These are phyloP conservation scores for Trichoderma brevicompactum DNA, from an alignment of 2,329 filamentous ascomycete genomes.

Conservation along the genomic window DNA sequence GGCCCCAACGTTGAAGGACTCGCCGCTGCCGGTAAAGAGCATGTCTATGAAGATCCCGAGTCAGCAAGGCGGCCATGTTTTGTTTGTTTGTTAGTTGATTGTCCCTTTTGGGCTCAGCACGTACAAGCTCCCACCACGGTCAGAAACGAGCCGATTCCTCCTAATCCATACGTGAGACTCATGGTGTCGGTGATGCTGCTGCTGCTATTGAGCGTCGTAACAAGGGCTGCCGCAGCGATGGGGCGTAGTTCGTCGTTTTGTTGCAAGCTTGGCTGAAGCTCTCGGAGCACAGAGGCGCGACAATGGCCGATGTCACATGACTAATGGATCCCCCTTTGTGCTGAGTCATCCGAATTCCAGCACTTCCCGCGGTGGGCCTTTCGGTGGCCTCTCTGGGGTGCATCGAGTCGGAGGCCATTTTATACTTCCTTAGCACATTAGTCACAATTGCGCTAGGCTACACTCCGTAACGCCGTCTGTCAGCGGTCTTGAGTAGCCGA, in stretches of 20 bases:
- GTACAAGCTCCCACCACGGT: conserved; percentile 78
- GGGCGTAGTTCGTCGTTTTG: conserved; percentile 21
- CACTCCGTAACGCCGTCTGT: not conserved
- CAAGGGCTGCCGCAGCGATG: conserved; percentile 31
- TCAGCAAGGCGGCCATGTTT: conserved; percentile 18
- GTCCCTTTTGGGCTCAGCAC: conserved; percentile 39
- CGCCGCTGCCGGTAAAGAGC: conserved; percentile 96
- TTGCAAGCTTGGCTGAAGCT: conserved; percentile 33
- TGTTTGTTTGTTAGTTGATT: no score
- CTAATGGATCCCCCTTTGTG: conserved; percentile 22
- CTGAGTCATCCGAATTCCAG: conserved; percentile 37
- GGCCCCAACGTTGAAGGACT: conserved; percentile 94
- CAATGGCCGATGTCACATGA: conserved; percentile 45
- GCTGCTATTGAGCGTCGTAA: conserved; percentile 34
- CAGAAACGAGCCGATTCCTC: conserved; percentile 69
- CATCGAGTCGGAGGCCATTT: conserved; percentile 15
- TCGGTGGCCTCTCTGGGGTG: not conserved
- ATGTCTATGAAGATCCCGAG: conserved; percentile 68
- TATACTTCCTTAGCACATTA: not conserved
- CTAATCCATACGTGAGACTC: conserved; percentile 73
- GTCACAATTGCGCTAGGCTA: not conserved
- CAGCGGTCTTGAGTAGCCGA: not conserved
- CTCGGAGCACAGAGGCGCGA: conserved; percentile 33
- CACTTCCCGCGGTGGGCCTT: not conserved
- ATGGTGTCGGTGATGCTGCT: conserved; percentile 52